These are phyloP conservation scores for Suillus plorans DNA, from an alignment of 768 basidiomycete genomes.

Conservation along the genomic window DNA sequence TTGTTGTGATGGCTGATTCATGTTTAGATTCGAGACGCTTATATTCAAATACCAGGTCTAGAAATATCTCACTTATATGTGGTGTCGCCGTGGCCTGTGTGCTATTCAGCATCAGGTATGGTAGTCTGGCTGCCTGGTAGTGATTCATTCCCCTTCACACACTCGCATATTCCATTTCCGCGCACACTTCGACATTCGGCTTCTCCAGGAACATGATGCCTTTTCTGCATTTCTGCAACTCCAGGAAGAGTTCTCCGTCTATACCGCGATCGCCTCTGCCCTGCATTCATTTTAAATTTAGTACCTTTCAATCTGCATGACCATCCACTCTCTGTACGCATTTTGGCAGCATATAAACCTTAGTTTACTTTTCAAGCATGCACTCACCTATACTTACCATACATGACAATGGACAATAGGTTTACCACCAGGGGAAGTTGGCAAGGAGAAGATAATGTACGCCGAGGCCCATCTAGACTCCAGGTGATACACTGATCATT, in stretches of 20 bases:
- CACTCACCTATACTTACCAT: too few relatives aligned
- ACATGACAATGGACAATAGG: too few relatives aligned
- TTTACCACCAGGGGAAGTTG: neutral
- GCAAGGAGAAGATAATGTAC: neutral
- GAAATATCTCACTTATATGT: neutral
- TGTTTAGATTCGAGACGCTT: neutral
- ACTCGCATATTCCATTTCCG: conserved; percentile 2
- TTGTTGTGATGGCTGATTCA: neutral
- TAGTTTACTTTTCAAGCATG: neutral
- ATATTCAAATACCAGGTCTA: neutral
- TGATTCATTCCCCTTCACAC: neutral
- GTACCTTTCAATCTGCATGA: neutral
- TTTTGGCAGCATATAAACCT: neutral
- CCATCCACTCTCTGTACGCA: neutral
- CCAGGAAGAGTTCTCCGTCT: neutral
- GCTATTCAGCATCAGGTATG: neutral
- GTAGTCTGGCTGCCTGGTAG: neutral
- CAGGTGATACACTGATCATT: neutral
- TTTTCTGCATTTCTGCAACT: neutral
- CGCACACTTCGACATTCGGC: neutral
- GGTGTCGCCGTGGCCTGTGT: neutral
- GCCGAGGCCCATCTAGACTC: neutral
- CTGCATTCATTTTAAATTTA: neutral
- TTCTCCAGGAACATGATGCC: neutral
- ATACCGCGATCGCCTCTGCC: neutral